Evolutionary conservation across 345 rosid species (phyloP), one percentile per base, ranked within the genome.

Genomic region (Gossypium ekmanianum): DNA sequence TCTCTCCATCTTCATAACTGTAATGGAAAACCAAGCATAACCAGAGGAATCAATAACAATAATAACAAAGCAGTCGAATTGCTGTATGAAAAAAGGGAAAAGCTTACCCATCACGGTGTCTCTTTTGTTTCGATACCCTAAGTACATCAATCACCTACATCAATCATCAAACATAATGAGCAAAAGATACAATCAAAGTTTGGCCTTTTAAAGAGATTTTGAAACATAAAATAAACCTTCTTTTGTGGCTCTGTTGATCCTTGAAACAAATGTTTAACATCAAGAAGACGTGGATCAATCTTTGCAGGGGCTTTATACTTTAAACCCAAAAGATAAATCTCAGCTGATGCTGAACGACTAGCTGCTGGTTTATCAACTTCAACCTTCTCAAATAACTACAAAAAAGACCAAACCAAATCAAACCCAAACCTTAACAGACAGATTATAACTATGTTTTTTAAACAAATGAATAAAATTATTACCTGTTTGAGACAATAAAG

Each of bases 341-440:
- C 99, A 12, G 99, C 97, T 79, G 99, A 95, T 24, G 92, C 73
- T 1, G 96, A 88, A 65, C 97, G 96, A 87, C 97, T 91, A 17
- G 99, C 99, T 6, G 92, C 86, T 11, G 99, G 99, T 80, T 95
- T 95, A 75, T 82, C 92, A 77, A 93, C 97, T 82, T 93, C 98
- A 69, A 93, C 97, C 84, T 90, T 95, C 41, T 91, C 98, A 85
- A 95, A 93, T 41, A 95, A 87, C 98, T 95, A 72, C 71, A 81
- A 9, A 73, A 9, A 45, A 77, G 10, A 27, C 57, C 56, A 78
- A 70, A 64, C 18, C 45, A 22, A n/a, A 55, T 67, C 47, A 79
- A 70, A 14, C 39, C 44, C n/a, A 52, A 4, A 69, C n/a, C 61
- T n/a, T 17, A 10, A 71, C 27, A 71, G 8, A 74, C 61, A 75